Conservation (phyloP, 1,284 basidiomycete species). For the Pisolithus thermaeus region DNA sequence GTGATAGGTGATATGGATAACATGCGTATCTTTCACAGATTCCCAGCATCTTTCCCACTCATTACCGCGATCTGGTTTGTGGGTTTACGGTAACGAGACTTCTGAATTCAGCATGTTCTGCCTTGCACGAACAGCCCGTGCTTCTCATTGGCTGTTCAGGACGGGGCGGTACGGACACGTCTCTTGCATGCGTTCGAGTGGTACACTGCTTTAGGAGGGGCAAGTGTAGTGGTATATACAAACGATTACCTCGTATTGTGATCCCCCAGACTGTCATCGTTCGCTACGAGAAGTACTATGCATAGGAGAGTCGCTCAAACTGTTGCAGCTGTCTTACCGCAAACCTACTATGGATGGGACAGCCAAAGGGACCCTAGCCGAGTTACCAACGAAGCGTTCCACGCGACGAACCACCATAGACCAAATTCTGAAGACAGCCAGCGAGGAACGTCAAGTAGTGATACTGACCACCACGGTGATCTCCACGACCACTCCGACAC, state of each 20-base stretch:
- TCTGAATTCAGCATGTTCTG: slow-evolving; percentile 10
- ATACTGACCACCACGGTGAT: slow-evolving; percentile 16
- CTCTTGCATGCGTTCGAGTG: slow-evolving; percentile 7
- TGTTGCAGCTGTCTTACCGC: slow-evolving; percentile 24
- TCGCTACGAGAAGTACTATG: slow-evolving; percentile 11
- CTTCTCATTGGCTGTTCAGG: slow-evolving; percentile 16
- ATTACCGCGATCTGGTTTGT: slow-evolving; percentile 19
- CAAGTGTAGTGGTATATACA: slow-evolving; percentile 13
- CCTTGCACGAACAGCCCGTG: slow-evolving; percentile 10
- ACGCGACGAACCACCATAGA: slow-evolving; percentile 6
- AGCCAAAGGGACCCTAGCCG: slow-evolving; percentile 15
- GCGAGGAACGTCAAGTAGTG: slow-evolving; percentile 11
- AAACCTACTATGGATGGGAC: slow-evolving; percentile 14
- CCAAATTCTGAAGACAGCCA: slow-evolving; percentile 1
- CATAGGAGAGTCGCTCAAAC: slow-evolving; percentile 30
- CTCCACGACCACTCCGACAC: slow-evolving; percentile 14
- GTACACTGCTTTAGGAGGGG: slow-evolving; percentile 11
- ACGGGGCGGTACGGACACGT: slow-evolving; percentile 13
- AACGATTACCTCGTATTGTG: slow-evolving; percentile 9
- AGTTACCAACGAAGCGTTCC: slow-evolving; percentile 9
- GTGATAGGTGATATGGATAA: background rate
- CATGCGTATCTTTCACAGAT: background rate
- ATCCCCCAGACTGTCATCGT: background rate
- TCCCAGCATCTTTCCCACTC: background rate
- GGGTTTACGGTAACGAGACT: slow-evolving; percentile 4